Evolutionary conservation across 768 basidiomycete genomes (phyloP), one percentile per base, ranked within the genome.

Genomic region (Megacollybia marginata): DNA sequence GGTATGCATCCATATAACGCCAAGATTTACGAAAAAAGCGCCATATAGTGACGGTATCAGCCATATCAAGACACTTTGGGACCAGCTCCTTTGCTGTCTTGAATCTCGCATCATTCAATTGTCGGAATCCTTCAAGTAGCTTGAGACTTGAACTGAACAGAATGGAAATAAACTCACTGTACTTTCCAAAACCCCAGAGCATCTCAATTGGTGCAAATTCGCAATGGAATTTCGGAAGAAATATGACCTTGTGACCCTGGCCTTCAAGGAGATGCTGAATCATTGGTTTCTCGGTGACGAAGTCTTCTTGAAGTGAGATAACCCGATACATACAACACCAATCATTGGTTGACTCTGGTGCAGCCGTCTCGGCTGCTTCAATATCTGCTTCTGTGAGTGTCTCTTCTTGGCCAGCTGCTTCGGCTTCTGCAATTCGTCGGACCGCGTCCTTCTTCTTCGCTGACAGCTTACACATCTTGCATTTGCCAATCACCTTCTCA

Each of bases 181-280:
- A 54, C 50, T 65, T 66, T 23, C 55, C 42, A 31, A 52, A 49
- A 5, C 57, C 62, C 65, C 65, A 66, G 18, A 51, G 57, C 55
- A 59, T 59, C 50, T 67, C 63, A 32, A 67, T 67, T 15, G 38
- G 38, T 15, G 13, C 18, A 18, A 40, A 18, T 18, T 40, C 38
- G 8, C 38, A 40, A 18, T 40, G 38, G 18, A 40, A 40, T 40
- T 40, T 40, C 5, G 38, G 38, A 40, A 40, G 38, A 8, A 40
- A 40, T 61, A 65, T 45, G 34, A 54, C 56, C 3, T 50, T 49
- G 52, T 63, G 57, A 10, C 65, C 64, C 23, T 52, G 45, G 20
- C 54, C 54, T 44, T 61, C 54, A 16, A 59, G 55, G 23, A 57
- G 13, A 9, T 52, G 8, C 48, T 59, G 58, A 15, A 61, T 16